Evolutionary conservation across 495 filamentous ascomycete species (phyloP).

Genomic region (Penicillium antarcticum): DNA sequence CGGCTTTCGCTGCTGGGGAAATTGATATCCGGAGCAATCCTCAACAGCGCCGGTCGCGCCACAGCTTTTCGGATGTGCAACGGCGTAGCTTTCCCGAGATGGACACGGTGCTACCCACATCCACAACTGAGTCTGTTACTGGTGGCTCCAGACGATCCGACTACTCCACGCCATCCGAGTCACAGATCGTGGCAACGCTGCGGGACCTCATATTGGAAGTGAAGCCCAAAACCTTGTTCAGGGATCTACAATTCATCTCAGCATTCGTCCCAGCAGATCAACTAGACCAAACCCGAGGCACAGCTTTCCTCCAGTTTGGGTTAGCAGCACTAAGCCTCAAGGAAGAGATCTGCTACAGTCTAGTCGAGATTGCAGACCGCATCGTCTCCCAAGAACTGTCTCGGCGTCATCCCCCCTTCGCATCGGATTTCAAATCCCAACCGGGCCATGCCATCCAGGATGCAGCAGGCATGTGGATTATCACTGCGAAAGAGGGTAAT

Average conservation of each 20-base stretch:
- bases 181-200: slow-evolving; percentile 71
- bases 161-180: slow-evolving; percentile 43
- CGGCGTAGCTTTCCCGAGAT: slow-evolving; percentile 8
- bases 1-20: background rate
- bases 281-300: slow-evolving; percentile 81
- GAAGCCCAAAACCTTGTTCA: slow-evolving; percentile 87
- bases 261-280: slow-evolving; percentile 80
- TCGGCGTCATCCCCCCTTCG: slow-evolving; percentile 42
- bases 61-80: slow-evolving; percentile 35
- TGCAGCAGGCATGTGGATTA: slow-evolving; percentile 88
- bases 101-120: slow-evolving; percentile 19
- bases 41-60: slow-evolving; percentile 23
- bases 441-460: slow-evolving; percentile 64
- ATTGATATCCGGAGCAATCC: background rate
- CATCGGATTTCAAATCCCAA: slow-evolving; percentile 29
- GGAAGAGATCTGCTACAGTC: slow-evolving; percentile 81
- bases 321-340: slow-evolving; percentile 85
- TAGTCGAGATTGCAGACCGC: slow-evolving; percentile 69
- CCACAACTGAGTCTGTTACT: slow-evolving; percentile 32
- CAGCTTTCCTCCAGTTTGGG: slow-evolving; percentile 92
- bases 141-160: slow-evolving; percentile 38
- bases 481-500: slow-evolving; percentile 91
- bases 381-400: slow-evolving; percentile 43
- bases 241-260: slow-evolving; percentile 92
- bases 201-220: slow-evolving; percentile 74